Base-by-base conservation (phyloP, 805 yeast species). In the Yarrowia osloensis region DNA sequence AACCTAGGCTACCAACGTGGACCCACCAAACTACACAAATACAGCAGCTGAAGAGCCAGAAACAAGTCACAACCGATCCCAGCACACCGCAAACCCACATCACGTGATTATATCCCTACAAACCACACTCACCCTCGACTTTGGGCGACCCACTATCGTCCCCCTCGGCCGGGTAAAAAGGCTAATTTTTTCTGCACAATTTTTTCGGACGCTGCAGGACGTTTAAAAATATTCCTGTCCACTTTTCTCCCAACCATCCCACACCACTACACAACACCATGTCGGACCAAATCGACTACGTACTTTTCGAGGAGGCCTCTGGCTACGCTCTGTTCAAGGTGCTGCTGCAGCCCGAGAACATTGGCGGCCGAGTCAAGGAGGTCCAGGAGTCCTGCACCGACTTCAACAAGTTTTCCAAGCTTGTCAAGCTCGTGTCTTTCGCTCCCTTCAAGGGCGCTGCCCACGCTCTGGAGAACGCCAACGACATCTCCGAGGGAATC, bases 381-480 rank as follows among this genome's bases (percentile, higher is more conserved):
- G 98, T 95, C 50, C 98, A 95, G 82, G 87, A 87, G 73, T 93
- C 97, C 69, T 84, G 91, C 69, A 87, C 84, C 73, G 98, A 95
- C 75, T 85, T 95, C 71, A 88, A 88, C 70, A 84, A 87, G 77
- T 93, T 95, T 77, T 90, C 97, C 74, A 95, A 95, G 81, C 83
- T 94, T 83, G 88, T 95, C 73, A 97, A 93, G 80, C 85, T 95
- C 67, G 96, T 91, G 29, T 90, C 97, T 17, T 95, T 95, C 81
- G 97, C 97, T 69, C 99, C 99, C 62, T 95, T 95, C 85, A 93
- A 95, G 81, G 98, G 98, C 75, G 99, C 99, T 69, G 98, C 99
- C 65, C 98, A 95, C 80, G 99, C 99, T 69, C 86, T 95, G 75
- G 98, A 94, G 80, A 95, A 95, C 77, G 98, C 98, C 73, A 95